A percentile compares a stretch with the other conserved stretches of the same genome.
Evolutionary conservation across 768 basidiomycete species (phyloP).

Genomic region (Naganishia vishniacii): DNA sequence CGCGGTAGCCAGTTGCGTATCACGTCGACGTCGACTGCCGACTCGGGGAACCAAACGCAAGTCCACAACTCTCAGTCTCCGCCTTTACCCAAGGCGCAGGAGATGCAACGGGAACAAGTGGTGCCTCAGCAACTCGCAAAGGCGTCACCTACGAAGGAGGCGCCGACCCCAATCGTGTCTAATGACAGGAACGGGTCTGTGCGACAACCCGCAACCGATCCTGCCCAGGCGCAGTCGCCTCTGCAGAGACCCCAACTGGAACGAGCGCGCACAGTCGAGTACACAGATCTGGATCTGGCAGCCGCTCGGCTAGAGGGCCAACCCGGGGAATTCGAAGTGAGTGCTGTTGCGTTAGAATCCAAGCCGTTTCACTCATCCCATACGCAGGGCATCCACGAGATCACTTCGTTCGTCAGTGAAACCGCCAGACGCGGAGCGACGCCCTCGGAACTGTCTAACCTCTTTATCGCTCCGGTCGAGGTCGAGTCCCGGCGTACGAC

Average conservation of each 20-base stretch:
- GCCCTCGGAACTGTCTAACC: conserved; percentile 35
- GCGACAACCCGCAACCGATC: neutral
- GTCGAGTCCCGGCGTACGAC: conserved; percentile 59
- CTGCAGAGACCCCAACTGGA: neutral
- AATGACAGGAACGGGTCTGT: neutral
- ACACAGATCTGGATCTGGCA: conserved; percentile 63
- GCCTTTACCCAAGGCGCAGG: no score
- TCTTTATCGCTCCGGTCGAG: conserved; percentile 51
- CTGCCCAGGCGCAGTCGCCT: neutral
- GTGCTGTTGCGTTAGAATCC: conserved; percentile 32
- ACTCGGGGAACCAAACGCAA: neutral
- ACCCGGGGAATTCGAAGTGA: conserved; percentile 64
- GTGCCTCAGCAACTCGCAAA: neutral
- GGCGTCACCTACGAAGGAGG: neutral
- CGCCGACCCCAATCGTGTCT: neutral
- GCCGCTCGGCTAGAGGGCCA: conserved; percentile 57
- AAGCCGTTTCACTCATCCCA: neutral
- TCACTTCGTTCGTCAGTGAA: conserved; percentile 62
- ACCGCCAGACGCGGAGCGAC: conserved; percentile 46
- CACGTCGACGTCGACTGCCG: neutral
- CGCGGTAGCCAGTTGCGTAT: conserved; percentile 4
- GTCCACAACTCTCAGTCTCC: neutral
- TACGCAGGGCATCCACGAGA: conserved; percentile 57
- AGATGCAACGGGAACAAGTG: no score
- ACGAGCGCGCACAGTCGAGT: conserved; percentile 35